Conservation (phyloP, 495 filamentous ascomycete species). For the Lichina pygmaea region DNA sequence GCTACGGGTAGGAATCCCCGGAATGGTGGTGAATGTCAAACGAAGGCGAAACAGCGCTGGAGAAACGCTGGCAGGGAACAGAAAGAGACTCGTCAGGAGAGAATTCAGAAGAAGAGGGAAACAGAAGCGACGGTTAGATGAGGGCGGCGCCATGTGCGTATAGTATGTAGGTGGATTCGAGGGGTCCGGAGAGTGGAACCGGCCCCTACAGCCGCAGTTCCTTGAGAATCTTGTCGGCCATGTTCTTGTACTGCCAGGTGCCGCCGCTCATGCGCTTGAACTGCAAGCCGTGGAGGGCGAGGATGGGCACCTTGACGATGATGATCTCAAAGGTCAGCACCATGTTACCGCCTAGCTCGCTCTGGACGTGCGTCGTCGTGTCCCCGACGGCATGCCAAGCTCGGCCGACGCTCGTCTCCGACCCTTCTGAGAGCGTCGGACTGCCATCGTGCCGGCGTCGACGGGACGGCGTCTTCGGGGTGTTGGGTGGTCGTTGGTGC, state of each 20-base stretch:
- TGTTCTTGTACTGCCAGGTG: slow-evolving; percentile 94
- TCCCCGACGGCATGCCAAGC: slow-evolving; percentile 36
- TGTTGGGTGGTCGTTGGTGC: slow-evolving; percentile 17
- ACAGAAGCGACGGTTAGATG: too few relatives aligned
- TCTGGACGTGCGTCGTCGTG: slow-evolving; percentile 67
- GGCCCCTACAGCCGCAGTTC: slow-evolving; percentile 36
- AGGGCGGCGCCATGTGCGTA: too few relatives aligned
- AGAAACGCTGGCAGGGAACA: too few relatives aligned
- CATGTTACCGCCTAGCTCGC: slow-evolving; percentile 54
- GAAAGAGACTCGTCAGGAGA: too few relatives aligned
- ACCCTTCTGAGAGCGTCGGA: slow-evolving; percentile 57
- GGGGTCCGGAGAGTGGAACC: too few relatives aligned
- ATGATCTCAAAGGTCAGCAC: slow-evolving; percentile 82
- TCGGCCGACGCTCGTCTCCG: slow-evolving; percentile 36
- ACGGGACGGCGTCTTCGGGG: slow-evolving; percentile 16
- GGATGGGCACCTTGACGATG: slow-evolving; percentile 88
- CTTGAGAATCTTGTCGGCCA: slow-evolving; percentile 83
- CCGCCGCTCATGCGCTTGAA: slow-evolving; percentile 93
- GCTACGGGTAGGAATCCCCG: too few relatives aligned
- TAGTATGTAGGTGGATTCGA: too few relatives aligned
- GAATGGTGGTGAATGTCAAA: too few relatives aligned
- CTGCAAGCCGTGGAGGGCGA: slow-evolving; percentile 83
- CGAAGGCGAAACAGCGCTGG: too few relatives aligned
- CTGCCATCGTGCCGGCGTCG: slow-evolving; percentile 31
- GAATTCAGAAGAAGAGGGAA: too few relatives aligned